Conservation (phyloP, 2,329 filamentous ascomycete genomes). For the Calycina herbarum region DNA sequence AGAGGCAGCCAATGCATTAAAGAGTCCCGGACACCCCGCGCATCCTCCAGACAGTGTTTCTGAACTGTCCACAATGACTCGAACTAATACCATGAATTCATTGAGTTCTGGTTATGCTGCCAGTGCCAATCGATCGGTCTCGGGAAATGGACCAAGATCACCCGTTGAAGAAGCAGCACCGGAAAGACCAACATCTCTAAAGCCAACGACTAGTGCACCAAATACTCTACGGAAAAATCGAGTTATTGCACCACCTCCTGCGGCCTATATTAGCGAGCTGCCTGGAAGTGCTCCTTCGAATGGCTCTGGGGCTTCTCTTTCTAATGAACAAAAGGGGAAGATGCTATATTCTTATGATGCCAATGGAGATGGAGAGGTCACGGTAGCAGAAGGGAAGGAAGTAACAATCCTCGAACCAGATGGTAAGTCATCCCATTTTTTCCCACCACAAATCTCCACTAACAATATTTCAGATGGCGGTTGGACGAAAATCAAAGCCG, state of each 20-base stretch:
- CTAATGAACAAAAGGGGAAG: conserved; percentile 68
- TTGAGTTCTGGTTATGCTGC: conserved; percentile 85
- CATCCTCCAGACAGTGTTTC: conserved; percentile 50
- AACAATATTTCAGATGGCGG: conserved; percentile 69
- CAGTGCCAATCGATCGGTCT: conserved; percentile 74
- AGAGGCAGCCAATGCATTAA: conserved; percentile 62
- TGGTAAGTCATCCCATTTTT: conserved; percentile 57
- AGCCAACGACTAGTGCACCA: conserved; percentile 27
- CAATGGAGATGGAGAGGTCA: conserved; percentile 77
- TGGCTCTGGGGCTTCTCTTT: conserved; percentile 37
- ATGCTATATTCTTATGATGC: conserved; percentile 90
- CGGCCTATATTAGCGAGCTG: conserved; percentile 72
- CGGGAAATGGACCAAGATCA: conserved; percentile 54
- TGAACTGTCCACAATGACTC: conserved; percentile 67
- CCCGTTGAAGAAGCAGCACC: conserved; percentile 52
- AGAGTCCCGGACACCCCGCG: conserved; percentile 35
- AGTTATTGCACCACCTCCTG: conserved; percentile 83
- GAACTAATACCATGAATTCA: conserved; percentile 85
- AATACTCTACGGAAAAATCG: conserved; percentile 57
- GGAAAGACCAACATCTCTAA: conserved; percentile 33
- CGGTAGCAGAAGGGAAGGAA: conserved; percentile 75
- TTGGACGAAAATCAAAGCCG: conserved; percentile 82
- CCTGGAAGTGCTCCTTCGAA: conserved; percentile 50
- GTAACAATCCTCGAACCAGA: conserved; percentile 81
- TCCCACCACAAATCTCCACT: conserved; percentile 32